phyloP scores from a whole-genome alignment of 2,329 filamentous ascomycete genomes.

The Paraphaeosphaeria minitans region DNA sequence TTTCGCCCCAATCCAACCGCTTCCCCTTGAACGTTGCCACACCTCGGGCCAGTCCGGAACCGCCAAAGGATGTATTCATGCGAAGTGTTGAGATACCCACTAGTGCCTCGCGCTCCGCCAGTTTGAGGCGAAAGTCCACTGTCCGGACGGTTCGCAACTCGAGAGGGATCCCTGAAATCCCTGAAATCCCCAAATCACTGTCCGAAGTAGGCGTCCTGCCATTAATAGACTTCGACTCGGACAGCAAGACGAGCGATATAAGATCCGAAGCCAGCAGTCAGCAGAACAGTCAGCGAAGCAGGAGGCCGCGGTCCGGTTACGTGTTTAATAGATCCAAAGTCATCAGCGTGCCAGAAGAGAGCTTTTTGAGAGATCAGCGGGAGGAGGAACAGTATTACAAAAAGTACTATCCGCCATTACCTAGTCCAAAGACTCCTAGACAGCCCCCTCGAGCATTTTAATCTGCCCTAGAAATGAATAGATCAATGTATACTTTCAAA shows the following conservation, averaged over 20 bases:
- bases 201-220: conserved; percentile 28
- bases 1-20: conserved; percentile 25
- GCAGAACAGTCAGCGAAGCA: conserved; percentile 12
- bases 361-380: conserved; percentile 24
- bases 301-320: conserved; percentile 31
- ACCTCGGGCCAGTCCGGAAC: conserved; percentile 16
- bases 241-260: conserved; percentile 20
- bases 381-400: conserved; percentile 26
- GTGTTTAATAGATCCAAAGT: conserved; percentile 35
- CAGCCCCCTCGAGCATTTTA: conserved; percentile 16
- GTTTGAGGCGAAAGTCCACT: conserved; percentile 15
- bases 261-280: conserved; percentile 16
- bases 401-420: conserved; percentile 32
- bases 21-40: conserved; percentile 25
- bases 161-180: conserved; percentile 10
- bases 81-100: conserved; percentile 27
- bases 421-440: conserved; percentile 19
- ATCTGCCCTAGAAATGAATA: not conserved
- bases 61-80: conserved; percentile 33
- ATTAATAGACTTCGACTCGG: conserved; percentile 29
- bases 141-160: conserved; percentile 8
- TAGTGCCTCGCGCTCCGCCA: conserved; percentile 14
- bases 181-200: conserved; percentile 25
- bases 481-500: conserved; percentile 1
- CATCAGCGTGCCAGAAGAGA: conserved; percentile 32